A percentile compares a stretch with the other conserved stretches of the same genome.
phyloP scores from a whole-genome alignment of 345 rosid species.

The Eucalyptus fibrosa region DNA sequence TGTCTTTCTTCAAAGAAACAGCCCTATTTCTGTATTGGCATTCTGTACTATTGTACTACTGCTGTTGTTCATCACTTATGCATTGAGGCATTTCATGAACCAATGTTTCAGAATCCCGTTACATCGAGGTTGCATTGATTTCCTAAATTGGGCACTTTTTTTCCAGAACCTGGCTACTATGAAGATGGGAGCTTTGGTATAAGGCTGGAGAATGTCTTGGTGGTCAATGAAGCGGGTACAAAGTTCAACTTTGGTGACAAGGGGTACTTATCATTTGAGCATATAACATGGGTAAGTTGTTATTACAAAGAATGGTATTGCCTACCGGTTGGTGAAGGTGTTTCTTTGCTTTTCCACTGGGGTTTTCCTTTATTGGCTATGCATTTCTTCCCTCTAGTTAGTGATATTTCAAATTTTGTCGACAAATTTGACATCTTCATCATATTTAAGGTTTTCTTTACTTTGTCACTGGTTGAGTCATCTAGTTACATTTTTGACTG shows the following conservation, averaged over 20 bases:
- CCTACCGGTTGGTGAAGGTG: neutral
- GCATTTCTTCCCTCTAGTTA: neutral
- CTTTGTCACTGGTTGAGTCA: neutral
- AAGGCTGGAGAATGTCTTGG: slow-evolving; percentile 89
- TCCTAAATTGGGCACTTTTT: neutral
- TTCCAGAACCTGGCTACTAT: slow-evolving; percentile 88
- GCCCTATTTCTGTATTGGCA: neutral
- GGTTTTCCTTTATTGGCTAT: neutral
- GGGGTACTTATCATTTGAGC: slow-evolving; percentile 88
- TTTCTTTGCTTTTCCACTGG: neutral
- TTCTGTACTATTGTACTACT: neutral
- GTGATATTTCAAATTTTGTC: neutral
- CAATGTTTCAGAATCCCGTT: neutral
- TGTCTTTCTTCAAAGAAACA: neutral
- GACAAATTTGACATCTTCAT: neutral
- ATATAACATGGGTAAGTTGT: slow-evolving; percentile 87
- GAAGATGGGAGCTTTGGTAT: slow-evolving; percentile 94
- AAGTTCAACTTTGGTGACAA: slow-evolving; percentile 84
- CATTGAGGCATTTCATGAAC: neutral
- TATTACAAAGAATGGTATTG: neutral
- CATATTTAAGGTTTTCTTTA: neutral
- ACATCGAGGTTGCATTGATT: neutral
- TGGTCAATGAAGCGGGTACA: slow-evolving; percentile 61
- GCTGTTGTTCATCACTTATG: neutral
- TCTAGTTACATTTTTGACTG: neutral